Conservation (phyloP, 2,329 filamentous ascomycete species). For the Fusarium foetens region DNA sequence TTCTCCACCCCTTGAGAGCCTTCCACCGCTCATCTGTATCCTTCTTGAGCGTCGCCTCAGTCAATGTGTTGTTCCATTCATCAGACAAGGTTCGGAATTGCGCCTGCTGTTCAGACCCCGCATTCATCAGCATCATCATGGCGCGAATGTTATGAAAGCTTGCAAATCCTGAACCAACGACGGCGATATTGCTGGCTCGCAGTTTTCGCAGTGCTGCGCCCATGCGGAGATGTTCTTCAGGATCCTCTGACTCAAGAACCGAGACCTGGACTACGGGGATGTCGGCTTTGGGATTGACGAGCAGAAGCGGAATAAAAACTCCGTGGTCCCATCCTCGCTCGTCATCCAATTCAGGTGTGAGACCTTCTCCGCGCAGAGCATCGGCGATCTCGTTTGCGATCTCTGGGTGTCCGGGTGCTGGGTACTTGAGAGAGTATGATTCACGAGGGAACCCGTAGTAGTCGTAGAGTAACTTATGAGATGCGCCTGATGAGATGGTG, state of each 20-base stretch:
- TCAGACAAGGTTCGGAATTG: constrained; percentile 44
- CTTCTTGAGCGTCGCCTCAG: constrained; percentile 51
- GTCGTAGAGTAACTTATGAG: constrained; percentile 64
- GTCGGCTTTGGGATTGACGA: constrained; percentile 62
- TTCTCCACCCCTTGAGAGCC: constrained; percentile 59
- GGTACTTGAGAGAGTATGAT: constrained; percentile 65
- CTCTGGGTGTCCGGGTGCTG: constrained; percentile 64
- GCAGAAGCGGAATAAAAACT: constrained; percentile 67
- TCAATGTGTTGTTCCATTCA: constrained; percentile 60
- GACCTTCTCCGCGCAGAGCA: constrained; percentile 58
- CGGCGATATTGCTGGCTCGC: constrained; percentile 64
- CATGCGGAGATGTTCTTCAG: constrained; percentile 60
- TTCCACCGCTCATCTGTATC: constrained; percentile 50
- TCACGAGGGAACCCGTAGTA: constrained; percentile 69
- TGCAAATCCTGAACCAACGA: constrained; percentile 69
- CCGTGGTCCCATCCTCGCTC: constrained; percentile 67
- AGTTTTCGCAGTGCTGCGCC: constrained; percentile 62
- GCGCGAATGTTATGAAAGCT: constrained; percentile 65
- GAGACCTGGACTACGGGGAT: constrained; percentile 68
- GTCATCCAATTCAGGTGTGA: constrained; percentile 53
- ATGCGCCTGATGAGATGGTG: constrained; percentile 60
- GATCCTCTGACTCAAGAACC: constrained; percentile 63
- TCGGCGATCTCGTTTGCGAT: constrained; percentile 60
- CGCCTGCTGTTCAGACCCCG: constrained; percentile 33
- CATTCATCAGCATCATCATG: constrained; percentile 53